Evolutionary conservation across 163 green algal genomes (phyloP), one percentile per base, ranked within the genome.

Genomic region (Chloroidium sp.): DNA sequence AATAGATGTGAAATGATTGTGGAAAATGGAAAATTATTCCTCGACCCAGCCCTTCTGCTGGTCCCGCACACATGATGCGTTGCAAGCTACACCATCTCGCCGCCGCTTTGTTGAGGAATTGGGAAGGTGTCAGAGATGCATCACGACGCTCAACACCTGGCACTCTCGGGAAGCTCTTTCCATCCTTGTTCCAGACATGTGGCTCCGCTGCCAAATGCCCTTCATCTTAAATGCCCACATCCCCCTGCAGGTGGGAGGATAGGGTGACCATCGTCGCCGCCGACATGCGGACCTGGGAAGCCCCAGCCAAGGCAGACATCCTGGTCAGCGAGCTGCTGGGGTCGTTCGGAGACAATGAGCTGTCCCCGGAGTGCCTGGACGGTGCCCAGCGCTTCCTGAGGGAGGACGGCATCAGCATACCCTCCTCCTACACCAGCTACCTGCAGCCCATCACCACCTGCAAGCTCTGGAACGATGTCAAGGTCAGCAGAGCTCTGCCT

Each of bases 291-390:
- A 67, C 84, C 12, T 98, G 93, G 93, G 59, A 94, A 72, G 86
- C 92, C 3, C 89, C 90, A 1, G 89, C 94, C 84, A 84, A 88
- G 64, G 96, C 95, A 3, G 94, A 99, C 87, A 96, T 98, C 79
- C 84, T 98, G 58, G 95, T 99, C 67, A 97, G 91, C 74, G 96
- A 99, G 91, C 92, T 99, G 82, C 89, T 99, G 80, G 96, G 96
- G 1, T 97, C 90, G 2, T 99, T 99, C 85, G 95, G 96, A 2
- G 96, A 99, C 90, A 99, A 99, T 79, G 96, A 99, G 91, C 89
- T 99, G 58, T 96, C 88, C 0, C 96, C 96, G 6, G 96, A 99
- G 89, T 99, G 96, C 86, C 88, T 99, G 62, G 96, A 99, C 81
- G 96, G 96, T n/a, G 96, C 95, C 61, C 93, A 98, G 89, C 84